These are phyloP conservation scores for Dicorynia guianensis DNA, from an alignment of 306 rosid genomes.

Conservation along the genomic window DNA sequence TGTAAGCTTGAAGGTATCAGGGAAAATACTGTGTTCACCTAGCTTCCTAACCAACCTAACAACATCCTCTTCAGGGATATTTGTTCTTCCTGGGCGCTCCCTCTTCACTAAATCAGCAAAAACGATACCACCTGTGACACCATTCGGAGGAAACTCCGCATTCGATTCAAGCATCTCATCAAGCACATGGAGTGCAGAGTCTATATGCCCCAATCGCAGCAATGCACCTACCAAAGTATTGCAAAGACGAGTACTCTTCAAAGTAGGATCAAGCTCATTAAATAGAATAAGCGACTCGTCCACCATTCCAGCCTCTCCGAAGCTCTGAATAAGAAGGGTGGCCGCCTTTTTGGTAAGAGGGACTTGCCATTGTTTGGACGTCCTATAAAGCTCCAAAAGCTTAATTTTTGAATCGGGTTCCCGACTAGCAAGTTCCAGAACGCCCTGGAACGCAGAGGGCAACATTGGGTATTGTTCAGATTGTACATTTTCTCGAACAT, in stretches of 20 bases:
- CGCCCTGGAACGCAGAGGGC: slow-evolving; percentile 59
- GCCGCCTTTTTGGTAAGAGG: slow-evolving; percentile 45
- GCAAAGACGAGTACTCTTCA: slow-evolving; percentile 54
- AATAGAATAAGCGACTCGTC: slow-evolving; percentile 55
- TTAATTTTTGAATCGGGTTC: slow-evolving; percentile 48
- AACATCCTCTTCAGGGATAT: slow-evolving; percentile 53
- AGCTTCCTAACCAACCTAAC: slow-evolving; percentile 60
- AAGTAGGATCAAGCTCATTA: slow-evolving; percentile 47
- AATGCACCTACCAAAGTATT: slow-evolving; percentile 47
- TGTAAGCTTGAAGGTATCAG: slow-evolving; percentile 55
- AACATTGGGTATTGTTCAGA: slow-evolving; percentile 24
- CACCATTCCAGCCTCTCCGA: slow-evolving; percentile 56
- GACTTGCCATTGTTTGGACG: slow-evolving; percentile 40
- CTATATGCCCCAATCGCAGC: slow-evolving; percentile 49
- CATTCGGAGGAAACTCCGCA: slow-evolving; percentile 50
- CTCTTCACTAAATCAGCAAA: slow-evolving; percentile 49
- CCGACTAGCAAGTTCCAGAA: slow-evolving; percentile 54
- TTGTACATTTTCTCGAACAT: slow-evolving; percentile 30
- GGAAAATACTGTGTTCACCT: slow-evolving; percentile 55
- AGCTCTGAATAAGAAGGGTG: slow-evolving; percentile 46
- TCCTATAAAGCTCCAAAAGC: slow-evolving; percentile 53
- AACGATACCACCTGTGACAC: slow-evolving; percentile 54
- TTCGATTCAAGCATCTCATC: slow-evolving; percentile 74
- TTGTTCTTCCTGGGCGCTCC: slow-evolving; percentile 41
- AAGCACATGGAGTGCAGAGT: slow-evolving; percentile 62